Evolutionary conservation across 75 land plant species (phyloP), one percentile per base, ranked within the genome.

Genomic region (Chamaecyparis obtusa): DNA sequence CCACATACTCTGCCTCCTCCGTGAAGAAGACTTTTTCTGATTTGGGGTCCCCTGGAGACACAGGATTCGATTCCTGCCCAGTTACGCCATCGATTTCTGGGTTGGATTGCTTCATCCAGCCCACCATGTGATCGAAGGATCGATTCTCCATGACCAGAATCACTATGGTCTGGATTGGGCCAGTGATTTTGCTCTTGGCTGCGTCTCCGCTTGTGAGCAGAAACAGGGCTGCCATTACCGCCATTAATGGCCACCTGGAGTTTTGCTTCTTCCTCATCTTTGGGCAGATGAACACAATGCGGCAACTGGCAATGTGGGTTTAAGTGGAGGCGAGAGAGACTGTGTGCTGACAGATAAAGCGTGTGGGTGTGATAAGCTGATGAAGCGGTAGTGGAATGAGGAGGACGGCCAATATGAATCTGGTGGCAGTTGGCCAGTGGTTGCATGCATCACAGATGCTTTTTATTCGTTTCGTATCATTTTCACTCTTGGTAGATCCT

Each of bases 61-160:
- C 30, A 13, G 85, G 87, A 69, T 91, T 91, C 35, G 21, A 86
- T 33, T 91, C 90, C 55, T 72, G 17, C 54, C 90, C 90, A 1
- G 44, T 88, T 7, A 91, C 86, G 2, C 91, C 91, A 14, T 91
- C 88, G n/a, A 91, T 91, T 27, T 89, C 75, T 19, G 91, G 91
- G 46, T 91, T 86, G 35, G 86, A 84, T 60, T 84, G 30, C 86
- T 89, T 91, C 83, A 89, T 83, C 82, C 87, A 89, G 0, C 91
- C 91, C n/a, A 91, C 24, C 88, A 91, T 89, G 55, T 91, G 91
- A 48, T 91, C 91, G 56, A 91, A 91, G 3, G 91, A 91, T 27
- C 91, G 41, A 67, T 91, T 91, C 88, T 91, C 91, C 90, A 88
- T 86, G 3, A 89, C 91, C 0, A 91, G 86, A 3, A 91, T 67